Evolutionary conservation across 2,329 filamentous ascomycete genomes (phyloP).

Genomic region (Pseudogymnoascus sp.): DNA sequence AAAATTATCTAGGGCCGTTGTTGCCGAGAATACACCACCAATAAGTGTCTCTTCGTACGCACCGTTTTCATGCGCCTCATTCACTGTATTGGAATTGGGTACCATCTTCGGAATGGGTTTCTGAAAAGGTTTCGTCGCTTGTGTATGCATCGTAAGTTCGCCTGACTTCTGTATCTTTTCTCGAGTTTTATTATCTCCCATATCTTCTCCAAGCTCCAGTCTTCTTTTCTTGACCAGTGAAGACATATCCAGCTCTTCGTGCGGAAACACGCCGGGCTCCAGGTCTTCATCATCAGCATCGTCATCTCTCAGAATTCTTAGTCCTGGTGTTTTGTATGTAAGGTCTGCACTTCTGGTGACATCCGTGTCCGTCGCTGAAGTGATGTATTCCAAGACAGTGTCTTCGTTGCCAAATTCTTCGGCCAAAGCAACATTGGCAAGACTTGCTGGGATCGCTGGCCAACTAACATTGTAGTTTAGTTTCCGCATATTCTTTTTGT

Average conservation of each 20-base stretch:
- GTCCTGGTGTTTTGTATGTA: conserved; percentile 40
- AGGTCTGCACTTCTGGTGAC: conserved; percentile 34
- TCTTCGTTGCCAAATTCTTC: conserved; percentile 36
- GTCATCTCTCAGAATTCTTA: conserved; percentile 38
- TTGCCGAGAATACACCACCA: conserved; percentile 32
- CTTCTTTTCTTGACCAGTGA: conserved; percentile 35
- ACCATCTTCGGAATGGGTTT: background rate
- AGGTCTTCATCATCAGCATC: conserved; percentile 33
- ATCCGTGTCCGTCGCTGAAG: conserved; percentile 24
- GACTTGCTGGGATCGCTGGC: conserved; percentile 35
- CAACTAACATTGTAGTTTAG: conserved; percentile 37
- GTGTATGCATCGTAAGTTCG: background rate
- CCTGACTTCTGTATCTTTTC: conserved; percentile 8
- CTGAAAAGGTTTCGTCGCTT: background rate
- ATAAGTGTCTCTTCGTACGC: conserved; percentile 12
- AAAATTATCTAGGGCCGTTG: conserved; percentile 40
- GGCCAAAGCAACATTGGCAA: conserved; percentile 31
- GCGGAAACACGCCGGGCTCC: conserved; percentile 20
- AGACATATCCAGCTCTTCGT: conserved; percentile 27
- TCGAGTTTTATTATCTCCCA: conserved; percentile 2
- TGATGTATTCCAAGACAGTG: conserved; percentile 30
- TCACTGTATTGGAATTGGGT: background rate
- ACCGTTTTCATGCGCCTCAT: background rate
- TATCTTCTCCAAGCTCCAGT: conserved; percentile 18
- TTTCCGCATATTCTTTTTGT: conserved; percentile 35